phyloP scores from a whole-genome alignment of 352 stramenopile species.

The Stephanocyclus meneghinianus region DNA sequence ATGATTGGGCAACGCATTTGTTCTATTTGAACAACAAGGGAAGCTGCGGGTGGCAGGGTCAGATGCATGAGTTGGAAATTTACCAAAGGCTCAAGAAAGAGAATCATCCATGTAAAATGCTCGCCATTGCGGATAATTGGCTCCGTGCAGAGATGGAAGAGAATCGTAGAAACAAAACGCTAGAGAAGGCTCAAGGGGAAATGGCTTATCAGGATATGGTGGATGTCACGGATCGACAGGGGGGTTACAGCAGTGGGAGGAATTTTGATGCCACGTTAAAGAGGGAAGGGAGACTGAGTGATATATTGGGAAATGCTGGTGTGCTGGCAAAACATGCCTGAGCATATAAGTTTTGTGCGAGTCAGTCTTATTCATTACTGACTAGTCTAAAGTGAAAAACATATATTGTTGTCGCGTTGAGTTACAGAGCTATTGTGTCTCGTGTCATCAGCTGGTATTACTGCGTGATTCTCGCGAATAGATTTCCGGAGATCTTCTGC shows the following conservation, averaged over 20 bases:
- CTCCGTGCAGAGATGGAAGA: constrained; percentile 88
- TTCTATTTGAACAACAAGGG: constrained; percentile 88
- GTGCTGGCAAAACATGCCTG: constrained; percentile 32
- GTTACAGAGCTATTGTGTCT: no score
- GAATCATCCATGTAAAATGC: constrained; percentile 86
- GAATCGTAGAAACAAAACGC: constrained; percentile 82
- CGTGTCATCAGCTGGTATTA: no score
- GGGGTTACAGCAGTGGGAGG: constrained; percentile 72
- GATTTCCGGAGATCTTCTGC: constrained; percentile 4
- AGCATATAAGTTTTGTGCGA: no score
- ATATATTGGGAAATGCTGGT: constrained; percentile 46
- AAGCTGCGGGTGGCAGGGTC: constrained; percentile 83
- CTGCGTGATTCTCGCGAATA: neutral
- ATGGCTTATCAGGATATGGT: constrained; percentile 39
- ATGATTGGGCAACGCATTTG: constrained; percentile 90
- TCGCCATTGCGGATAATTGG: constrained; percentile 90
- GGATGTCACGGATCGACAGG: constrained; percentile 73
- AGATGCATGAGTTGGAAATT: constrained; percentile 83
- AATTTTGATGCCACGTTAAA: constrained; percentile 21
- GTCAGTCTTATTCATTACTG: no score
- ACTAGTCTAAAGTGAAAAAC: no score
- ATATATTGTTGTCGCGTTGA: no score
- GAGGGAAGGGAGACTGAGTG: constrained; percentile 29
- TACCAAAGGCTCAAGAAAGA: constrained; percentile 84
- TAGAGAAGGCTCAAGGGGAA: constrained; percentile 77